Evolutionary conservation across 2,329 filamentous ascomycete genomes (phyloP).

Genomic region (Didymella pomorum): DNA sequence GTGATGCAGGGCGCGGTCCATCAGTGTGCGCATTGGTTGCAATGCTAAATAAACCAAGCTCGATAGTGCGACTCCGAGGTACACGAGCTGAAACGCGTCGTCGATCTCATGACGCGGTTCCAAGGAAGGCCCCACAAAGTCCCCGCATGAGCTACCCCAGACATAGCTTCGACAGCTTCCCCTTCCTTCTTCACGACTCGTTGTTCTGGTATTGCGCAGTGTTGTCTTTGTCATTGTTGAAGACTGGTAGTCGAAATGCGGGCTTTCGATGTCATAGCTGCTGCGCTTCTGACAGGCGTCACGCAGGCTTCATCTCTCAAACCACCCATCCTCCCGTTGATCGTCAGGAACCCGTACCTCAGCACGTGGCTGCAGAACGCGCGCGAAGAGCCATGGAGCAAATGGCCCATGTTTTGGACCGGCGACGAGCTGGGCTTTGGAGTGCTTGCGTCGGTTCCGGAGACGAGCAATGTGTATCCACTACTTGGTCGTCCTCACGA

Average conservation of each 20-base stretch:
- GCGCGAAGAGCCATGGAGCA: conserved; percentile 76
- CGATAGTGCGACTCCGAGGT: neutral
- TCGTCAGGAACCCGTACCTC: conserved; percentile 61
- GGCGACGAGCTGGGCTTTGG: conserved; percentile 72
- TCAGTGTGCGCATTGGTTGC: neutral
- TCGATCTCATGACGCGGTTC: conserved; percentile 13
- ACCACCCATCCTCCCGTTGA: conserved; percentile 61
- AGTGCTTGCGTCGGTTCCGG: conserved; percentile 68
- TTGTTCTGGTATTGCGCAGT: neutral
- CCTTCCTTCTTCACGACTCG: neutral
- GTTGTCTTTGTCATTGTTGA: neutral
- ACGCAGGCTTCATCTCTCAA: conserved; percentile 61
- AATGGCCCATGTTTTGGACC: conserved; percentile 88
- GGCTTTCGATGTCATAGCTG: conserved; percentile 28
- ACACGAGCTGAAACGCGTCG: conserved; percentile 11
- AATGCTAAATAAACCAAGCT: neutral
- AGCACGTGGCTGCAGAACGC: conserved; percentile 69
- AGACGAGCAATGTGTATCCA: conserved; percentile 68
- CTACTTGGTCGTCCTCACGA: conserved; percentile 72
- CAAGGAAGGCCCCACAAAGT: conserved; percentile 8
- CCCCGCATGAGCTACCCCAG: conserved; percentile 22
- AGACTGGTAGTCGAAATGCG: conserved; percentile 37
- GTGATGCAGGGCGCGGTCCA: neutral
- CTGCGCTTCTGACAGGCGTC: conserved; percentile 53
- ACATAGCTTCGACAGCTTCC: conserved; percentile 6